Evolutionary conservation across 2,329 filamentous ascomycete species (phyloP), one percentile per base, ranked within the genome.

Genomic region (Apiospora koreana): DNA sequence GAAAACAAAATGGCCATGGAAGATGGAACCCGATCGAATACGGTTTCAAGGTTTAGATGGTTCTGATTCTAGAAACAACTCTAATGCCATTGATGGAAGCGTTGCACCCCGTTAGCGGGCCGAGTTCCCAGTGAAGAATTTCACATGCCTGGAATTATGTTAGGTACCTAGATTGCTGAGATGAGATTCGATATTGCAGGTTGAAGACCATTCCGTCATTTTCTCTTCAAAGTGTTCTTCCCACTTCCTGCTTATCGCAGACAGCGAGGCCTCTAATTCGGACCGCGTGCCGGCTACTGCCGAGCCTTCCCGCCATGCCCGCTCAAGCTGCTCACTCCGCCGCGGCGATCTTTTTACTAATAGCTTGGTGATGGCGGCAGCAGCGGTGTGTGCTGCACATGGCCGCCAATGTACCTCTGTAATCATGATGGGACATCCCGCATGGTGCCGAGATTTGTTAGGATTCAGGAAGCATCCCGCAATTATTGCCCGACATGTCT

Each of bases 1-100:
- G 25, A 35, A 35, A 21, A n/a, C 10, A 16, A 16, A 38, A 62
- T n/a, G 31, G 8, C 54, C 7, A 62, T 62, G 54, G 54, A 62
- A 62, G 8, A 62, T 62, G 54, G 54, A 62, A 62, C 38, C 54
- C 54, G 31, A 62, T 62, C 28, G 54, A 62, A 62, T 38, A 38
- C 54, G 38, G 54, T 38, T 62, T 38, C 54, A 62, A n/a, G 31
- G 9, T 62, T 38, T 62, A 8, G 18, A 38, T 58, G 28, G 21
- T 58, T 31, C 28, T 21, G 50, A 16, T 35, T 58, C 28, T 58
- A 28, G 50, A 58, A 58, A 58, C 9, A 58, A 58, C 50, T 58
- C 50, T 35, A 35, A 58, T 35, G 1, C 9, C n/a, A n/a, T n/a
- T n/a, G n/a, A n/a, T n/a, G n/a, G n/a, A 31, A 35, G 7, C 18